Evolutionary conservation across 139 green algal genomes (phyloP), one percentile per base, ranked within the genome.

Genomic region (Eudorina sp.): DNA sequence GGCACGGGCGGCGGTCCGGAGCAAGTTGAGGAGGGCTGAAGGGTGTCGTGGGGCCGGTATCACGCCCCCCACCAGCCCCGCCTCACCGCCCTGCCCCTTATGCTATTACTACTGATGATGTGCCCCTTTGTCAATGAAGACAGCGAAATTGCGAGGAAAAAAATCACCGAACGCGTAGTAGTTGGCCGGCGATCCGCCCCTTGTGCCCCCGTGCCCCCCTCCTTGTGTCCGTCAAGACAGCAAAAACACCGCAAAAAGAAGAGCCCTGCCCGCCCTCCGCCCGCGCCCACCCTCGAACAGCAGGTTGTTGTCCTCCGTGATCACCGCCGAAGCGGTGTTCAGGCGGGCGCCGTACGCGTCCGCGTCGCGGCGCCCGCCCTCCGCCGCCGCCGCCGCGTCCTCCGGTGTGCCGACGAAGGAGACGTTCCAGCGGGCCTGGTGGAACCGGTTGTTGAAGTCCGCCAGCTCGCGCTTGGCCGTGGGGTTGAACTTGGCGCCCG

Each of bases 231-330:
- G 13, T 16, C 51, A 58, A 58, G 16, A 58, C 51, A 13, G 51
- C 51, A 16, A 58, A 13, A 58, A 16, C 51, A 58, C 51, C 51
- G 16, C 16, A 58, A 13, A 58, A 13, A 58, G 51, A 13, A 16
- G 13, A 13, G 51, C 55, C 55, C 31, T 25, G 6, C 2, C 48
- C 43, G 31, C 55, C 53, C 38, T 31, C 55, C 7, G 8, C 34
- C 60, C 19, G 27, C 18, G 2, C 27, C 46, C 86, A 94, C 95
- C 95, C 46, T 92, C 64, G 84, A 98, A 97, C 16, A 96, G 83
- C 9, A 97, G 88, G 83, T 96, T 94, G 85, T 96, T 86, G 31
- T 92, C 89, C 8, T 93, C 87, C 31, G 70, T 94, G 80, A 96
- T 94, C 41, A 92, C 85, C n/a, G 91, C 92, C 53, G 85, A 19